Evolutionary conservation across 176 grass and related monocot genomes (phyloP), one percentile per base, ranked within the genome.

Genomic region (Cenchrus purpureus): DNA sequence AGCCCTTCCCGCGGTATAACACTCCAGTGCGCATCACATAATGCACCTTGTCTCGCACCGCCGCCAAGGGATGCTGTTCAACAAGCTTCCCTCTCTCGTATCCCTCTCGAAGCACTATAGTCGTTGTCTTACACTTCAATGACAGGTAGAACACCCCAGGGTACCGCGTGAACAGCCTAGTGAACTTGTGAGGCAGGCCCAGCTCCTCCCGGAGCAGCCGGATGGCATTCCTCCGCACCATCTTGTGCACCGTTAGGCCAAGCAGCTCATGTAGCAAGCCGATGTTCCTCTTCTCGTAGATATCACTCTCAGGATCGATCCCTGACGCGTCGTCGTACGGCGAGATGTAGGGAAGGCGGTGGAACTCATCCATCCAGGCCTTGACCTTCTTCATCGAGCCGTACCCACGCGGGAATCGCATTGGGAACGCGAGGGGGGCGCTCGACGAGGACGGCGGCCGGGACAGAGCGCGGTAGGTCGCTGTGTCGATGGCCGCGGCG

Each of bases 321-420:
- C 91, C 95, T 1, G 92, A 88, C 16, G 92, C 90, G 55, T 95
- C 89, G 7, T 92, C 87, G 75, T 98, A 98, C 25, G 92, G 92
- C 28, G 95, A 98, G 58, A 98, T 86, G 85, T 98, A 98, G n/a
- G 95, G 95, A 10, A 98, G 90, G 8, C 89, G 82, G 62, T 98
- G 95, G 84, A 95, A 98, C 54, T 95, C 89, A 22, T 93, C 95
- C 95, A 98, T 98, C 95, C 95, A 98, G 2, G 87, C 87, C 82
- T 93, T 95, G 65, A 98, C 92, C 89, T 90, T 98, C 65, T 95
- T 98, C 92, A 98, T 98, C 74, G 84, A 72, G 48, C 95, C 95
- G 83, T 98, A 98, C 0, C 95, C 91, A 6, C 95, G 91, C 42
- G 95, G 95, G 57, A 98, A 95, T 8, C 87, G 88, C 95, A 98